A percentile compares a stretch with the other conserved stretches of the same genome.
Evolutionary conservation across 305 asterid species (phyloP).

Genomic region (Rubia balearica): DNA sequence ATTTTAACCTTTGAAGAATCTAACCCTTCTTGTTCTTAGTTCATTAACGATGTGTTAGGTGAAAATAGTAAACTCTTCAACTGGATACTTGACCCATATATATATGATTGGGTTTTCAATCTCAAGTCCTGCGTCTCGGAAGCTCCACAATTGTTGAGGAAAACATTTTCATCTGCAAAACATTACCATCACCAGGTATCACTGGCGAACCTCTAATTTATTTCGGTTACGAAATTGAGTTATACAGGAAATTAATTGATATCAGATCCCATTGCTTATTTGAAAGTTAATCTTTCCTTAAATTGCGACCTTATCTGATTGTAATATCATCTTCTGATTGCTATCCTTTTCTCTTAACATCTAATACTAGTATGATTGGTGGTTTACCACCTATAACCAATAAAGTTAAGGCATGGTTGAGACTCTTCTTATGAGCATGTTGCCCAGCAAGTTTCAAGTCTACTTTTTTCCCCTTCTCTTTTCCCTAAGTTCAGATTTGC

Average conservation of each 20-base stretch:
- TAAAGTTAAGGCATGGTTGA: background rate
- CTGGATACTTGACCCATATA: constrained; percentile 33
- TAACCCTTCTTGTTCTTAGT: constrained; percentile 27
- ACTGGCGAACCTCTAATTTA: background rate
- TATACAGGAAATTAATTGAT: background rate
- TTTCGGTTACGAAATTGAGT: background rate
- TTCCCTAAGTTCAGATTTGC: too few species aligned
- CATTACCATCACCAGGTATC: constrained; percentile 47
- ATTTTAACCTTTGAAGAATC: constrained; percentile 1
- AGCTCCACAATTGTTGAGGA: constrained; percentile 20
- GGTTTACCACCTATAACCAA: background rate
- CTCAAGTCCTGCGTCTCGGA: constrained; percentile 35
- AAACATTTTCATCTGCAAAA: too few species aligned
- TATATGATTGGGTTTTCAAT: constrained; percentile 25
- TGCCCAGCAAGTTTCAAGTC: background rate
- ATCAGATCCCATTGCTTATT: background rate
- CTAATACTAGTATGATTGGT: background rate
- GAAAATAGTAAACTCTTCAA: constrained; percentile 30
- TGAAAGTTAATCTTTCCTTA: background rate
- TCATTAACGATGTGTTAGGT: constrained; percentile 22
- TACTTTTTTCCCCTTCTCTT: background rate
- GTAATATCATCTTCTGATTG: background rate
- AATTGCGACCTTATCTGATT: background rate
- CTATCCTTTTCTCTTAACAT: background rate
- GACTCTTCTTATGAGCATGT: background rate